phyloP scores from a whole-genome alignment of 768 basidiomycete species.

The Phanerodontia chrysosporium region DNA sequence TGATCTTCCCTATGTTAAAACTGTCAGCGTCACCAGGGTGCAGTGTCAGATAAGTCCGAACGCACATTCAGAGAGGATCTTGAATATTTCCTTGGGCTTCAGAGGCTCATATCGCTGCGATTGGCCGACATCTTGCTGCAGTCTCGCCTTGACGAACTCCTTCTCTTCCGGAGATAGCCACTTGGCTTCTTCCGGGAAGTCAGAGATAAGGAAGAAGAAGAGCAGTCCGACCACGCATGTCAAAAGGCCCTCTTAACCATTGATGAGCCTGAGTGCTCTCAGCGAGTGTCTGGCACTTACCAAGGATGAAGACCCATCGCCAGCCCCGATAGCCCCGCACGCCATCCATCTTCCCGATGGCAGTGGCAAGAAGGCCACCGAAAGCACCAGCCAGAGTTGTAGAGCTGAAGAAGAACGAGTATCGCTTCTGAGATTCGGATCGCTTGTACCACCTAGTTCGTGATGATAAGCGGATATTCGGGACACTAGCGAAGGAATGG shows the following conservation, averaged over 20 bases:
- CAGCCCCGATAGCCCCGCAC: constrained; percentile 25
- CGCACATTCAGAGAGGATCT: constrained; percentile 26
- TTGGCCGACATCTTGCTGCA: constrained; percentile 26
- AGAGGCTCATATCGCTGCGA: constrained; percentile 21
- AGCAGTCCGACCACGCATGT: constrained; percentile 30
- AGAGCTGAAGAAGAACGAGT: constrained; percentile 36
- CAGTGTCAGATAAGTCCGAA: background rate
- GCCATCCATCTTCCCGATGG: constrained; percentile 32
- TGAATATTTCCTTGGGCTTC: constrained; percentile 18
- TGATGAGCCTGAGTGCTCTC: no score
- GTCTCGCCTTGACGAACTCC: constrained; percentile 26
- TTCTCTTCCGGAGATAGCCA: constrained; percentile 30
- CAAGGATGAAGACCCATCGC: constrained; percentile 32
- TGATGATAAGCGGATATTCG: background rate
- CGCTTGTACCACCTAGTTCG: constrained; percentile 31
- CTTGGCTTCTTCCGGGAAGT: constrained; percentile 27
- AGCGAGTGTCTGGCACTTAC: constrained; percentile 12
- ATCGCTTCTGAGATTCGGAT: constrained; percentile 31
- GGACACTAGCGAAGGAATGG: background rate
- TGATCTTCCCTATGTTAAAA: background rate
- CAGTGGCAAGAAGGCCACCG: constrained; percentile 29
- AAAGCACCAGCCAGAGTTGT: constrained; percentile 37
- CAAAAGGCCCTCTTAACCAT: constrained; percentile 34
- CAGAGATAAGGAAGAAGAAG: constrained; percentile 32
- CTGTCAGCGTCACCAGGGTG: background rate